These are phyloP conservation scores for Backusella westeae DNA, from an alignment of 192 early-diverging fungal genomes.

Conservation along the genomic window DNA sequence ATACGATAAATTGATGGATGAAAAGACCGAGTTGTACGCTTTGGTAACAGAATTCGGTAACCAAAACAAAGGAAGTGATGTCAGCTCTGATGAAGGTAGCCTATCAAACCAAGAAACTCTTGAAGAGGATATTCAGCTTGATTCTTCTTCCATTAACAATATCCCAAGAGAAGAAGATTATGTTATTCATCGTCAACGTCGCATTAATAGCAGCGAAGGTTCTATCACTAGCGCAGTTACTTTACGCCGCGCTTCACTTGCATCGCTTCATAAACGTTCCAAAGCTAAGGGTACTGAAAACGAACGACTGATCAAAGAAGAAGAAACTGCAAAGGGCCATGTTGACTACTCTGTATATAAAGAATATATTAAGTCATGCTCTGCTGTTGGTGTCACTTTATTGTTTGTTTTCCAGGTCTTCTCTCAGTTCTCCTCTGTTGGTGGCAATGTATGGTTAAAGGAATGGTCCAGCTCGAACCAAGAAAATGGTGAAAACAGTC, in stretches of 20 bases:
- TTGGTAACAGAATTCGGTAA: constrained; percentile 77
- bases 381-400: constrained; percentile 47
- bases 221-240: constrained; percentile 39
- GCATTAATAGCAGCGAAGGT: not conserved
- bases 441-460: constrained; percentile 69
- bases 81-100: constrained; percentile 19
- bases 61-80: constrained; percentile 25
- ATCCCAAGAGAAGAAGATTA: constrained; percentile 28
- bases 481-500: constrained; percentile 30
- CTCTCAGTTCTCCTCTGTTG: constrained; percentile 55
- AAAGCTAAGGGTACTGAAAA: constrained; percentile 21
- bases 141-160: constrained; percentile 17
- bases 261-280: constrained; percentile 28
- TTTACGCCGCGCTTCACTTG: constrained; percentile 56
- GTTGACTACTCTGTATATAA: constrained; percentile 78
- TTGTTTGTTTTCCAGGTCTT: constrained; percentile 60
- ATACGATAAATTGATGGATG: constrained; percentile 63
- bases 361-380: constrained; percentile 79
- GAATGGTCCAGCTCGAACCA: constrained; percentile 67
- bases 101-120: constrained; percentile 19
- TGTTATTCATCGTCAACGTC: constrained; percentile 7
- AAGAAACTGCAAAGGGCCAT: constrained; percentile 80
- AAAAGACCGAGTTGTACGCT: constrained; percentile 56
- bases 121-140: not conserved
- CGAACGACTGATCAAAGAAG: constrained; percentile 67